Conservation (phyloP, 2,329 filamentous ascomycete species). For the Aotearoamyces nothofagi region DNA sequence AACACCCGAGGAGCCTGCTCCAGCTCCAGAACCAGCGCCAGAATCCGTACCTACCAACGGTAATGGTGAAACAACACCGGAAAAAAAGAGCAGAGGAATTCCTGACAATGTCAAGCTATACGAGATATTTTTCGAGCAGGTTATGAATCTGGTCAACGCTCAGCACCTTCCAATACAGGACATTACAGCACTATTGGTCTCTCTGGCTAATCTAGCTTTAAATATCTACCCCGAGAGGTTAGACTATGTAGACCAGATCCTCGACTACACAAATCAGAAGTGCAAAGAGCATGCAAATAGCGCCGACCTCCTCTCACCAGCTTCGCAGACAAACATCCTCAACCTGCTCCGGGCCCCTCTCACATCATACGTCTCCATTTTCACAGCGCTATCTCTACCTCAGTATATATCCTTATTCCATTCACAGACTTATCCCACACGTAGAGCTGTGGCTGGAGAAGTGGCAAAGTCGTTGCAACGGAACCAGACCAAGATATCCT, state of each 20-base stretch:
- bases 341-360: conserved; percentile 83
- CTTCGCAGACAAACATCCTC: conserved; percentile 78
- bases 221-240: conserved; percentile 89
- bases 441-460: conserved; percentile 80
- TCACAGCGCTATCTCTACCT: conserved; percentile 87
- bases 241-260: conserved; percentile 89
- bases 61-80: conserved; percentile 19
- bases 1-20: conserved; percentile 23
- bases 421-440: conserved; percentile 82
- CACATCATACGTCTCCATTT: conserved; percentile 80
- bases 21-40: conserved; percentile 13
- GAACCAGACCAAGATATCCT: conserved; percentile 67
- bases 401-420: conserved; percentile 84
- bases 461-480: conserved; percentile 71
- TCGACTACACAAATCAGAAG: conserved; percentile 78
- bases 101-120: conserved; percentile 77
- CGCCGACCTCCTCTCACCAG: conserved; percentile 80
- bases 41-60: conserved; percentile 22
- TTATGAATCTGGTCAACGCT: conserved; percentile 81
- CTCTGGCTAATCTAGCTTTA: conserved; percentile 78
- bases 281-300: conserved; percentile 83
- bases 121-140: conserved; percentile 94
- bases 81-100: conserved; percentile 31
- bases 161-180: conserved; percentile 89
- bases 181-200: conserved; percentile 86